Evolutionary conservation across 2,329 filamentous ascomycete genomes (phyloP).

Genomic region (Coniochaeta hoffmannii): DNA sequence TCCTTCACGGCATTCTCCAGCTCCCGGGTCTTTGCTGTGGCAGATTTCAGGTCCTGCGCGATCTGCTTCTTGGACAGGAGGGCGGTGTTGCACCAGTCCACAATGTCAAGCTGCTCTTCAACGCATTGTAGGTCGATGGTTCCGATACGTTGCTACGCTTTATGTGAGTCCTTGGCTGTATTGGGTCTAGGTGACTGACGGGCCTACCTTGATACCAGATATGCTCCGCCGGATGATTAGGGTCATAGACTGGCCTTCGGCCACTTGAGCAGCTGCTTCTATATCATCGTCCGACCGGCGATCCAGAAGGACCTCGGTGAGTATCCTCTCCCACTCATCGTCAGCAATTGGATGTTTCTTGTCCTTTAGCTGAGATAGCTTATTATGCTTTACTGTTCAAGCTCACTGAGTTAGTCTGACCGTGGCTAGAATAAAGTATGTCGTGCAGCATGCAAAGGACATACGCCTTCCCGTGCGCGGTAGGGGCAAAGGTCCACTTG

Average conservation of each 20-base stretch:
- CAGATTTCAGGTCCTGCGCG: conserved; percentile 32
- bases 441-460: conserved; percentile 5
- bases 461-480: not conserved
- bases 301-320: conserved; percentile 49
- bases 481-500: not conserved
- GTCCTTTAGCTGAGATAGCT: conserved; percentile 42
- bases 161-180: conserved; percentile 7
- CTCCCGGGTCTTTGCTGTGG: conserved; percentile 32
- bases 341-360: conserved; percentile 47
- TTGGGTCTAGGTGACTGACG: conserved; percentile 1
- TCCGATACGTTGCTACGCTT: conserved; percentile 58
- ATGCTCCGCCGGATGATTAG: conserved; percentile 60
- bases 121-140: conserved; percentile 49
- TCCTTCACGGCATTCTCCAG: conserved; percentile 50
- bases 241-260: conserved; percentile 43
- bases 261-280: conserved; percentile 52
- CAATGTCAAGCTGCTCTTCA: conserved; percentile 53
- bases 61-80: conserved; percentile 39
- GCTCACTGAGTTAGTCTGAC: not conserved
- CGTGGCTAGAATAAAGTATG: not conserved
- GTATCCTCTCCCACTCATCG: conserved; percentile 59
- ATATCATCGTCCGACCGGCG: conserved; percentile 42
- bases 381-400: conserved; percentile 48
- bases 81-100: conserved; percentile 62
- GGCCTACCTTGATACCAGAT: conserved; percentile 59